Percentiles rank a stretch among this genome's conserved stretches.
Conservation (phyloP, 2,329 filamentous ascomycete genomes). For the Pseudogymnoascus verrucosus region DNA sequence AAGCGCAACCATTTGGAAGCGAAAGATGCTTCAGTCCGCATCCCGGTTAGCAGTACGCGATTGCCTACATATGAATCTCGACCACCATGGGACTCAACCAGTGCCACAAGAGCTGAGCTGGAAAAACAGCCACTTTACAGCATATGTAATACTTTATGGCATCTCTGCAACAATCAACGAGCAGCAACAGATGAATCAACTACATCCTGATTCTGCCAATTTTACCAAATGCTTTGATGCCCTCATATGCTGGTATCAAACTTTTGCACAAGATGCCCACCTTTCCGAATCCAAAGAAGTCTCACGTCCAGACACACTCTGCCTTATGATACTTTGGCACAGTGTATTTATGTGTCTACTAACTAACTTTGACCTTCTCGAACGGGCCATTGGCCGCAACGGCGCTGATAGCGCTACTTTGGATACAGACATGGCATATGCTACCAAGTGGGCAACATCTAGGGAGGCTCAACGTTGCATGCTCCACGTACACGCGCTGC, state of each 20-base stretch:
- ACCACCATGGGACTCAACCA: neutral
- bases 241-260: constrained; percentile 10
- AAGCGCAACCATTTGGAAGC: constrained; percentile 10
- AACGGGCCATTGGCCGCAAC: constrained; percentile 14
- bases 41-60: neutral
- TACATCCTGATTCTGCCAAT: constrained; percentile 4
- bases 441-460: constrained; percentile 11
- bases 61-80: neutral
- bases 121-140: constrained; percentile 8
- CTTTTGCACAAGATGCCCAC: neutral
- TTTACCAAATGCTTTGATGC: constrained; percentile 3
- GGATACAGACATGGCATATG: constrained; percentile 2
- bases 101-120: constrained; percentile 7
- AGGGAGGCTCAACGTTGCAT: constrained; percentile 14
- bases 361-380: constrained; percentile 15
- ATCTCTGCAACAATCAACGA: constrained; percentile 7
- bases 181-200: neutral
- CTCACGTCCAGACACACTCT: constrained; percentile 10
- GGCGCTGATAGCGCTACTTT: neutral
- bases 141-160: constrained; percentile 9
- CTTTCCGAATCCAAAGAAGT: neutral
- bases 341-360: constrained; percentile 16
- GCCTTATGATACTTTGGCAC: constrained; percentile 17
- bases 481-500: constrained; percentile 15
- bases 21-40: neutral